Conservation (phyloP, 176 grass and related monocot genomes). For the Carex cristatella region DNA sequence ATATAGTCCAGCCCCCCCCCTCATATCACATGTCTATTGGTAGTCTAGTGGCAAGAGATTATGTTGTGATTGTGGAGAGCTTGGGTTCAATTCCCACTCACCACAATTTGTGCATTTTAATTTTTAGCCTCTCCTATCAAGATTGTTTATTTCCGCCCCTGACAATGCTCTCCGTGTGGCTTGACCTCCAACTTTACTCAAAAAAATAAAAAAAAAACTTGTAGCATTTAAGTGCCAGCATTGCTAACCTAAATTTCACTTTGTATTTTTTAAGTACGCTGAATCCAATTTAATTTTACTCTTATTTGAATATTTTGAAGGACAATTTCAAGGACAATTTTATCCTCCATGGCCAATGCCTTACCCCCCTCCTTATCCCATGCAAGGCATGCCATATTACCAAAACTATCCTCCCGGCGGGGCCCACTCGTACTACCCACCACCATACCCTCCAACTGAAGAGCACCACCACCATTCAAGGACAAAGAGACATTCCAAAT, state of each 20-base stretch:
- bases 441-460: conserved; percentile 65
- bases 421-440: conserved; percentile 47
- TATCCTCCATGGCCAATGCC: conserved; percentile 92
- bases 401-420: conserved; percentile 51
- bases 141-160: too few species aligned
- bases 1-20: too few species aligned
- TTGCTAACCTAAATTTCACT: neutral
- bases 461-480: conserved; percentile 29
- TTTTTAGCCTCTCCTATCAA: too few species aligned
- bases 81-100: too few species aligned
- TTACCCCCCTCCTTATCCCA: conserved; percentile 58
- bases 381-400: conserved; percentile 87
- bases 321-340: conserved; percentile 37
- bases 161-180: too few species aligned
- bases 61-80: too few species aligned
- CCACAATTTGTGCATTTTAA: too few species aligned
- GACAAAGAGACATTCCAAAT: conserved; percentile 35
- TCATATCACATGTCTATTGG: too few species aligned
- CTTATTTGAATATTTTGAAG: neutral
- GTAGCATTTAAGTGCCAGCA: neutral
- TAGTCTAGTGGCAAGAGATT: too few species aligned
- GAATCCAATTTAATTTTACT: neutral
- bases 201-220: neutral
- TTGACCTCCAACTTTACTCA: too few species aligned
- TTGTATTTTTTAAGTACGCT: neutral